A percentile compares a stretch with the other conserved stretches of the same genome.
These are phyloP conservation scores for Mallotus repandus DNA, from an alignment of 441 rosid species.

Conservation along the genomic window DNA sequence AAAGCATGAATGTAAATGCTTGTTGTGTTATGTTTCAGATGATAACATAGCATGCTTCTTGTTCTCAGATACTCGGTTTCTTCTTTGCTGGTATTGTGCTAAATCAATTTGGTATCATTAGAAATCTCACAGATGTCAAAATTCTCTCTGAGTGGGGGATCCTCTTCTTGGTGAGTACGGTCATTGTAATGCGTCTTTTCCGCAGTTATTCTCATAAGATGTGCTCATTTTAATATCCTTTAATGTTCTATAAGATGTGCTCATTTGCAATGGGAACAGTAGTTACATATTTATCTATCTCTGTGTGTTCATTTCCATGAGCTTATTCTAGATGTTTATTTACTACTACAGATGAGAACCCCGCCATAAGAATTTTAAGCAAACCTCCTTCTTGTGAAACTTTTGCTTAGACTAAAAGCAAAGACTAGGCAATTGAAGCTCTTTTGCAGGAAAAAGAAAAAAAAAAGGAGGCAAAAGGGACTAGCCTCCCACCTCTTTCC, in stretches of 20 bases:
- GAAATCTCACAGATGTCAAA: constrained; percentile 93
- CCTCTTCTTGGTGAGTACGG: constrained; percentile 83
- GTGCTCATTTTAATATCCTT: no score
- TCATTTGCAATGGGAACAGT: no score
- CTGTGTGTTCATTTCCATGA: no score
- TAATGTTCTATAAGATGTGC: no score
- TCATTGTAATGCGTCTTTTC: constrained; percentile 9
- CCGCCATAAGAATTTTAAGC: neutral
- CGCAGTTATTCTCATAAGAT: neutral
- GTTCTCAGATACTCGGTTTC: constrained; percentile 92
- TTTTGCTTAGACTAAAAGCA: neutral
- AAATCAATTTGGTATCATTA: constrained; percentile 84
- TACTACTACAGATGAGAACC: no score
- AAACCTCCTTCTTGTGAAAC: neutral
- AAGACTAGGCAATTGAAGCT: neutral
- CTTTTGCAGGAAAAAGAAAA: neutral
- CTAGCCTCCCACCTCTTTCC: no score
- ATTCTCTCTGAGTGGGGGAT: constrained; percentile 98
- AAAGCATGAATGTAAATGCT: neutral
- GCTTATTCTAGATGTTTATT: no score
- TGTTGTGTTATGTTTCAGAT: neutral
- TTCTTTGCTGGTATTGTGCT: constrained; percentile 95
- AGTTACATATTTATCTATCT: no score
- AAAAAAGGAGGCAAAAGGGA: neutral
- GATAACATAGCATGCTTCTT: constrained; percentile 1